phyloP scores from a whole-genome alignment of 805 yeast species.

The Lipomyces anomalus region DNA sequence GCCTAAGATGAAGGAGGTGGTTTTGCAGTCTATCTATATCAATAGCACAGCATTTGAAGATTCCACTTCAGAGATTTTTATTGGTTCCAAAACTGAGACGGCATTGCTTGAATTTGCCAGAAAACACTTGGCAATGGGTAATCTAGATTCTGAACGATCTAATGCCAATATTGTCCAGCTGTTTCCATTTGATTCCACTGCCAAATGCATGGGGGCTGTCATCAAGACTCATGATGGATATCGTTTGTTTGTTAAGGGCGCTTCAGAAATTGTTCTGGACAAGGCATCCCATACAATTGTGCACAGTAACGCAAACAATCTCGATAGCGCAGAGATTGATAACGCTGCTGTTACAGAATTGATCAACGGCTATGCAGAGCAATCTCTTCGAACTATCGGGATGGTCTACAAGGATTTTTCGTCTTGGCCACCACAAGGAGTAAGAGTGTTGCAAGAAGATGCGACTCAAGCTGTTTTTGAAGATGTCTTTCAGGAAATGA shows the following conservation, averaged over 20 bases:
- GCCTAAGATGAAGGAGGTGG: conserved; percentile 19
- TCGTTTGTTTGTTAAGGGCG: conserved; percentile 80
- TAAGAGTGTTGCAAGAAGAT: conserved; percentile 25
- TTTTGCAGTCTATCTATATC: conserved; percentile 56
- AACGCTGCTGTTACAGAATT: conserved; percentile 29
- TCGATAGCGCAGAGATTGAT: conserved; percentile 24
- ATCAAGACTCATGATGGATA: conserved; percentile 45
- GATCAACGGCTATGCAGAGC: conserved; percentile 59
- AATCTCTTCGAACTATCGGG: conserved; percentile 85
- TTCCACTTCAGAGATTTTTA: conserved; percentile 48
- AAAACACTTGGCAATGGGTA: conserved; percentile 43
- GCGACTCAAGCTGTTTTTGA: conserved; percentile 20
- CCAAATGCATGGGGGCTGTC: conserved; percentile 89
- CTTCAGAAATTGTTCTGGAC: conserved; percentile 78
- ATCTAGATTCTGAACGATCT: conserved; percentile 46
- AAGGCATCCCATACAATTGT: conserved; percentile 26
- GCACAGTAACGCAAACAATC: conserved; percentile 28
- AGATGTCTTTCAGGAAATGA: conserved; percentile 33
- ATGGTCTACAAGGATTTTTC: conserved; percentile 70
- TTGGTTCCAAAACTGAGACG: conserved; percentile 93
- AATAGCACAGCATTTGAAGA: conserved; percentile 87
- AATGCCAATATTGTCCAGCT: conserved; percentile 52
- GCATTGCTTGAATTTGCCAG: conserved; percentile 72
- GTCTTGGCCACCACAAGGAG: conserved; percentile 65
- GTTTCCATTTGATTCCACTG: conserved; percentile 84